These are phyloP conservation scores for Aspergillus glaucus DNA, from an alignment of 2,329 filamentous ascomycete species.

Conservation along the genomic window DNA sequence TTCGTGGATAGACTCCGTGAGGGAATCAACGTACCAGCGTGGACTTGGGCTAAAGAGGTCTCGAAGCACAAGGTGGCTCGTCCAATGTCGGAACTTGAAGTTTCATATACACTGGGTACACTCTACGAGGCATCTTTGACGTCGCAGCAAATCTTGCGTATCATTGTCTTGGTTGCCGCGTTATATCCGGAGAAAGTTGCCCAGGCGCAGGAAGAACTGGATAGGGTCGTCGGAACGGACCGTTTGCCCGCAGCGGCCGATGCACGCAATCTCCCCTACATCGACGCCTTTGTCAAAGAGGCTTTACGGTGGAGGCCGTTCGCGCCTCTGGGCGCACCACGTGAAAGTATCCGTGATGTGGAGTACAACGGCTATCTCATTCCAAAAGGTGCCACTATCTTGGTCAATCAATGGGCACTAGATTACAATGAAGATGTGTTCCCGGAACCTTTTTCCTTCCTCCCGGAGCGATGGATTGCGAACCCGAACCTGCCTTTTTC, in stretches of 20 bases:
- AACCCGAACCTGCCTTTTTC: neutral
- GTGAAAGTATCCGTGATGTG: neutral
- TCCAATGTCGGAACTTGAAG: neutral
- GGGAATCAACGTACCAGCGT: neutral
- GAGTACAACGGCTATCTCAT: neutral
- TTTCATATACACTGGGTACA: neutral
- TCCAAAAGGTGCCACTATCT: neutral
- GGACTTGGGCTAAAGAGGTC: neutral
- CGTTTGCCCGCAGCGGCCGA: neutral
- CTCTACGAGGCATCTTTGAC: neutral
- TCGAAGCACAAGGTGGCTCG: neutral
- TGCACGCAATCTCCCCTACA: neutral
- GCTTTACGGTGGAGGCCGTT: neutral
- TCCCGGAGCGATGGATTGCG: neutral
- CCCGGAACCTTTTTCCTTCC: neutral
- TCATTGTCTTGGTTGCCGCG: neutral
- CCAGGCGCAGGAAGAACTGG: neutral
- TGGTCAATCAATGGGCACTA: neutral
- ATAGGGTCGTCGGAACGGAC: neutral
- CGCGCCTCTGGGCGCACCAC: neutral
- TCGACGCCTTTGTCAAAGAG: neutral
- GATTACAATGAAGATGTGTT: neutral
- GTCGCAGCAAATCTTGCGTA: neutral
- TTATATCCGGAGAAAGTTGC: neutral
- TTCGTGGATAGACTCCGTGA: neutral